Evolutionary conservation across 1,284 basidiomycete species (phyloP).

Genomic region (Cryptococcus maquisensis): DNA sequence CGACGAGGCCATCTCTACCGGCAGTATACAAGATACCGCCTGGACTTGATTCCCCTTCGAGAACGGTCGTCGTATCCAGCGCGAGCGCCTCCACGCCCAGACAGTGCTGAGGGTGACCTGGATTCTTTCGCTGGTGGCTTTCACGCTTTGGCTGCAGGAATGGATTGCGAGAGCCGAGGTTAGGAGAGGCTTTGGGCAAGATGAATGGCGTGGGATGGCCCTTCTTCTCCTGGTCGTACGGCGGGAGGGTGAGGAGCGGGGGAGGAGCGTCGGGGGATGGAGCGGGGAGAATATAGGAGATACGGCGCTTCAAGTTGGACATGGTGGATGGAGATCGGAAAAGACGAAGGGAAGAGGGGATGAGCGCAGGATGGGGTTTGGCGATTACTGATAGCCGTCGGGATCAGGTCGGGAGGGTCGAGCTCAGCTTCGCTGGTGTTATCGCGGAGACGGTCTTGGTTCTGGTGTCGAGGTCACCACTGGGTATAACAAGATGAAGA

Average conservation of each 20-base stretch:
- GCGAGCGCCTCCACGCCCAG: constrained; percentile 80
- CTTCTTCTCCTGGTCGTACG: constrained; percentile 57
- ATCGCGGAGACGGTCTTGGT: too few relatives aligned
- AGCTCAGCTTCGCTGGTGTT: too few relatives aligned
- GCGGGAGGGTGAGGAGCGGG: constrained; percentile 67
- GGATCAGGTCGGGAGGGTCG: too few relatives aligned
- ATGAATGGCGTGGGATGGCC: constrained; percentile 66
- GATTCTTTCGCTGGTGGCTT: constrained; percentile 14
- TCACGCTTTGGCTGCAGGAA: constrained; percentile 21
- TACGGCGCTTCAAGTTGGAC: constrained; percentile 51
- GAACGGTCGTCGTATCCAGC: constrained; percentile 73
- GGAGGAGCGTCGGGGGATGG: constrained; percentile 56
- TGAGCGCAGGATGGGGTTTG: too few relatives aligned
- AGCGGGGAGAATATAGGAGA: constrained; percentile 81
- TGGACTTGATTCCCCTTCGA: constrained; percentile 61
- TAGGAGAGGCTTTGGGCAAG: constrained; percentile 46
- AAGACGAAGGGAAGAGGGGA: background rate
- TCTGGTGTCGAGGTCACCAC: too few relatives aligned
- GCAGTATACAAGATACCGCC: constrained; percentile 91
- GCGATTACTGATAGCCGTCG: too few relatives aligned
- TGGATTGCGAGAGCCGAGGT: constrained; percentile 24
- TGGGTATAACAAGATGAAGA: too few relatives aligned
- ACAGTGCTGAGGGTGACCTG: constrained; percentile 70
- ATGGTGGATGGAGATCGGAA: constrained; percentile 11
- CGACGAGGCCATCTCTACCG: constrained; percentile 85